Base-by-base conservation (phyloP, 257 asterid genomes). In the Solanum habrochaites region DNA sequence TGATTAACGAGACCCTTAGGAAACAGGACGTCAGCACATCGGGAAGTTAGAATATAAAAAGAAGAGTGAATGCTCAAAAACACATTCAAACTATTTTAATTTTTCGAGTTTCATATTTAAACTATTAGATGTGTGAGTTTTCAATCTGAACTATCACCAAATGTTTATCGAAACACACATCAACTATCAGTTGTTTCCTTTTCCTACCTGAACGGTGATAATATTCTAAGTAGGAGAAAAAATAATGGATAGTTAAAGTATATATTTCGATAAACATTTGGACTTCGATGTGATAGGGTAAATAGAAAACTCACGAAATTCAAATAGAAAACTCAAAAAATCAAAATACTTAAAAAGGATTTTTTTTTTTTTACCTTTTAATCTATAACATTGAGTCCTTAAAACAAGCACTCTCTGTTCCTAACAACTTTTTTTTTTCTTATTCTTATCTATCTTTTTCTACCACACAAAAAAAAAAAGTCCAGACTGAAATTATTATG, bases 231-330 rank as follows among this genome's bases (percentile, higher is more conserved):
- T 23, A 23, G 27, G 31, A 62, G 3, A 62, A 62, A 10, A 11
- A 23, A 62, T 0, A 2, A 62, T n/a, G 0, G 1, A 62, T 1
- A 62, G 16, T 62, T 10, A 2, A 62, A 0, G 0, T n/a, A n/a
- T n/a, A 15, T 62, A 31, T 62, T 62, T 62, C 7, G 1, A 62
- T 62, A 62, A 23, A 62, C 0, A 62, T 62, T 10, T 62, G 29
- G 1, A 3, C 60, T 49, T 49, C 14, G 21, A 0, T 8, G 3
- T 15, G 3, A 62, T 62, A 62, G 31, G 0, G 6, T 5, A 23
- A 4, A 0, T 23, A 10, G 7, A 23, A 62, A 62, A 23, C 31
- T 62, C 31, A 5, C 31, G 2, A 23, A 23, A 11, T 62, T 23
- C 70, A 62, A 1, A 10, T 23, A 62, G 11, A 62, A 62, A 62